Evolutionary conservation across 441 rosid genomes (phyloP).

Genomic region (Kokia cookei): DNA sequence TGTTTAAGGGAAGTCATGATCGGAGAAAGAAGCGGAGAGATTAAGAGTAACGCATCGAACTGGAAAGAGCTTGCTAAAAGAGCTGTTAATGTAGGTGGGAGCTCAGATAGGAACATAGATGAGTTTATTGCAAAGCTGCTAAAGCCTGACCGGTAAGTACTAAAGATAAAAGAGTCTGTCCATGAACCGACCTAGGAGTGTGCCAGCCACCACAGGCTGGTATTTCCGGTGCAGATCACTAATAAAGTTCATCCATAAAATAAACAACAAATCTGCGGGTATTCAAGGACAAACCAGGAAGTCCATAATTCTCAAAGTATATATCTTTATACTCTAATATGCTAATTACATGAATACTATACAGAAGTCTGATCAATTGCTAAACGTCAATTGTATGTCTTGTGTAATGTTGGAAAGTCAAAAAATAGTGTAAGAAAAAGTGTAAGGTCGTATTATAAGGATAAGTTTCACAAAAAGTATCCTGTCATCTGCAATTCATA

Average conservation of each 20-base stretch:
- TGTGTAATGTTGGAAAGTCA: background rate
- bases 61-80: conserved; percentile 30
- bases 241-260: background rate
- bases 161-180: background rate
- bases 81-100: conserved; percentile 31
- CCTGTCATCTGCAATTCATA: background rate
- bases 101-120: conserved; percentile 29
- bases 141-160: background rate
- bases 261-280: background rate
- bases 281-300: background rate
- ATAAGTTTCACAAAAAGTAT: background rate
- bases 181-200: too few species aligned
- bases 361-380: background rate
- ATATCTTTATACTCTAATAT: background rate
- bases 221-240: too few species aligned
- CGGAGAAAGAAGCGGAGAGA: conserved; percentile 27
- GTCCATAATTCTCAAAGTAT: background rate
- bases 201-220: too few species aligned
- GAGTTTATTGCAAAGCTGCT: conserved; percentile 23
- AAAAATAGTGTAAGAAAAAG: background rate
- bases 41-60: conserved; percentile 19
- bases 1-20: conserved; percentile 34
- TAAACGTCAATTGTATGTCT: background rate
- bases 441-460: background rate
- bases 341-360: background rate